Percentiles rank a stretch among this genome's conserved stretches.
Conservation (phyloP, 148 eudicot species). For the Hydrangea macrophylla region DNA sequence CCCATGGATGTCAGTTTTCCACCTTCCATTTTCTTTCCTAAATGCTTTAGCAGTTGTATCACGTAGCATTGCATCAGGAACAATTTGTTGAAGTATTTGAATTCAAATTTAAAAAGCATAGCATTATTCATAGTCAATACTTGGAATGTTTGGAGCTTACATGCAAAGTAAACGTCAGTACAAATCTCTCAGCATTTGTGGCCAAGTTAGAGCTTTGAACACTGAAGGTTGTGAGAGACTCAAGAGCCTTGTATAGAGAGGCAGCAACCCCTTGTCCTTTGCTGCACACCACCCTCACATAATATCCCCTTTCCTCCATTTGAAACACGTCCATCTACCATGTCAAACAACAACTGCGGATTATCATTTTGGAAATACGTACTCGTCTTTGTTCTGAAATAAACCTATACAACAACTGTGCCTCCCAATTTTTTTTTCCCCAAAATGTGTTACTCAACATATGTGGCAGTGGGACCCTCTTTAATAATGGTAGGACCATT, state of each 20-base stretch:
- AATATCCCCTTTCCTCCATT: constrained; percentile 63
- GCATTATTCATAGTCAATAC: not conserved
- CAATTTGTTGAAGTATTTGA: too few relatives aligned
- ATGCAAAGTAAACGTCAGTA: constrained; percentile 56
- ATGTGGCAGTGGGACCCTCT: too few relatives aligned
- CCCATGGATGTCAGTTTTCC: too few relatives aligned
- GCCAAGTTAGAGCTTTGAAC: constrained; percentile 61
- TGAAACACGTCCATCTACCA: constrained; percentile 60
- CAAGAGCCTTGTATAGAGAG: constrained; percentile 58
- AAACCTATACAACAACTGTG: too few relatives aligned
- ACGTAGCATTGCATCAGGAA: too few relatives aligned
- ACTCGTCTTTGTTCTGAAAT: too few relatives aligned
- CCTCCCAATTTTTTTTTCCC: too few relatives aligned
- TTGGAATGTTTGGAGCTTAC: constrained; percentile 28
- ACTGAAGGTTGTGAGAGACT: constrained; percentile 43
- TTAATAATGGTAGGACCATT: too few relatives aligned
- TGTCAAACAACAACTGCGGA: not conserved
- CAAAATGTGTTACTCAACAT: too few relatives aligned
- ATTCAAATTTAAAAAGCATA: not conserved
- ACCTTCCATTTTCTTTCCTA: too few relatives aligned
- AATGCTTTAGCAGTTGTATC: too few relatives aligned
- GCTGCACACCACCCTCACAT: constrained; percentile 52
- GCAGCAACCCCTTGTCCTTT: constrained; percentile 71
- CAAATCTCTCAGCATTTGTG: constrained; percentile 38
- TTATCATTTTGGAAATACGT: not conserved